A percentile compares a stretch with the other conserved stretches of the same genome.
Conservation (phyloP, 495 filamentous ascomycete species). For the Daldinia loculata region DNA sequence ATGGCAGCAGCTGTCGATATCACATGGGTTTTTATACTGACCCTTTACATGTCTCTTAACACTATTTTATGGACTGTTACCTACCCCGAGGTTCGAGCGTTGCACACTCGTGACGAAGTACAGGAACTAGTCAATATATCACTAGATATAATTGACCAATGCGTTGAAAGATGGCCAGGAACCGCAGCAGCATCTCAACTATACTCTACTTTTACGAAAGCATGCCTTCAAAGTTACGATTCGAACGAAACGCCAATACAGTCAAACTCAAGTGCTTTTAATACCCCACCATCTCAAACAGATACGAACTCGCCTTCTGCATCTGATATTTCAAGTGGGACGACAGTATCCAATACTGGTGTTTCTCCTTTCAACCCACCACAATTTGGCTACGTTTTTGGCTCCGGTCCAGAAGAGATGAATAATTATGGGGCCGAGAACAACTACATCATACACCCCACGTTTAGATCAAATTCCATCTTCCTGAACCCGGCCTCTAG, state of each 20-base stretch:
- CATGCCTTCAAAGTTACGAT: slow-evolving; percentile 83
- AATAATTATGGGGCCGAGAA: slow-evolving; percentile 48
- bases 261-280: slow-evolving; percentile 67
- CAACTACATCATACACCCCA: slow-evolving; percentile 50
- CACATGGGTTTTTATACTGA: slow-evolving; percentile 89
- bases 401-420: slow-evolving; percentile 53
- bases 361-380: slow-evolving; percentile 52
- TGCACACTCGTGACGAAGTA: slow-evolving; percentile 74
- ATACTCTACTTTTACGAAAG: slow-evolving; percentile 79
- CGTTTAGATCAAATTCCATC: slow-evolving; percentile 65
- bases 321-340: slow-evolving; percentile 46
- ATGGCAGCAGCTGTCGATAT: slow-evolving; percentile 77
- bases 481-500: slow-evolving; percentile 58
- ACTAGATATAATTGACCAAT: slow-evolving; percentile 75
- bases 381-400: slow-evolving; percentile 63
- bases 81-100: slow-evolving; percentile 78
- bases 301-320: slow-evolving; percentile 56
- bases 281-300: slow-evolving; percentile 64
- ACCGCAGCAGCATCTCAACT: slow-evolving; percentile 82
- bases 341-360: slow-evolving; percentile 32
- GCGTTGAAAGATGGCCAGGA: slow-evolving; percentile 88
- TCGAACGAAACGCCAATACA: slow-evolving; percentile 59
- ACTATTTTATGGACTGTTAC: slow-evolving; percentile 83
- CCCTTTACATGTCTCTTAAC: slow-evolving; percentile 86
- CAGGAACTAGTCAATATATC: slow-evolving; percentile 73